These are phyloP conservation scores for Neonectria faginata DNA, from an alignment of 2,329 filamentous ascomycete genomes.

Conservation along the genomic window DNA sequence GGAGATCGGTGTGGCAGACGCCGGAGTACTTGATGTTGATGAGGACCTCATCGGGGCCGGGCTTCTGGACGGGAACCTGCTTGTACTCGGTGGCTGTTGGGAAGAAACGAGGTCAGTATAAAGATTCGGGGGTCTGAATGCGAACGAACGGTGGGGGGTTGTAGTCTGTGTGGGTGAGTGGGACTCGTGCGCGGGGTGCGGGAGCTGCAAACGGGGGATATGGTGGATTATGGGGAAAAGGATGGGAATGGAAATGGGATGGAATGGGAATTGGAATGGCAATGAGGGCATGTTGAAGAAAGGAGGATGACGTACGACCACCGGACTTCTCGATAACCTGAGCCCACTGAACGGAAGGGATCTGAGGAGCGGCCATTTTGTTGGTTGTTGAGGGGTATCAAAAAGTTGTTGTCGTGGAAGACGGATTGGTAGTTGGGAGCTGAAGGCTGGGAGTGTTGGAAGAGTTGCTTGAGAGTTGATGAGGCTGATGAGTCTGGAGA, in stretches of 20 bases:
- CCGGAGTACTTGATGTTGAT: constrained; percentile 91
- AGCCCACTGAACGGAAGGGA: constrained; percentile 90
- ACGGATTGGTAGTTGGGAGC: constrained; percentile 30
- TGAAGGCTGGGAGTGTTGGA: constrained; percentile 30
- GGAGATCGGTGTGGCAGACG: constrained; percentile 88
- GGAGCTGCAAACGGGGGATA: constrained; percentile 8
- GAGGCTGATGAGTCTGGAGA: constrained; percentile 47
- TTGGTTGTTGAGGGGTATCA: constrained; percentile 35
- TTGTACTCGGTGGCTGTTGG: constrained; percentile 74
- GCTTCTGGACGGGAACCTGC: constrained; percentile 83
- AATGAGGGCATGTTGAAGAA: constrained; percentile 3
- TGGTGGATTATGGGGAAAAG: constrained; percentile 14
- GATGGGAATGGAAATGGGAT: neutral
- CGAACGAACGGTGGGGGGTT: constrained; percentile 33
- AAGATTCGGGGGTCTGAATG: constrained; percentile 22
- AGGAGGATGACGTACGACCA: constrained; percentile 64
- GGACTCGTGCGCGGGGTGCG: constrained; percentile 33
- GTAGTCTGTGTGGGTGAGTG: constrained; percentile 26
- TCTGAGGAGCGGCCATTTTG: constrained; percentile 54
- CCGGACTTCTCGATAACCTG: constrained; percentile 88
- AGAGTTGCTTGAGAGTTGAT: constrained; percentile 41
- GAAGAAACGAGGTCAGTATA: constrained; percentile 32
- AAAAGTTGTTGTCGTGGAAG: constrained; percentile 41
- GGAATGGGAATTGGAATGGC: neutral
- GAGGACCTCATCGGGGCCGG: constrained; percentile 90